A percentile compares a stretch with the other conserved stretches of the same genome.
Evolutionary conservation across 1,139 yeast species (phyloP).

Genomic region (Maudiozyma humilis): DNA sequence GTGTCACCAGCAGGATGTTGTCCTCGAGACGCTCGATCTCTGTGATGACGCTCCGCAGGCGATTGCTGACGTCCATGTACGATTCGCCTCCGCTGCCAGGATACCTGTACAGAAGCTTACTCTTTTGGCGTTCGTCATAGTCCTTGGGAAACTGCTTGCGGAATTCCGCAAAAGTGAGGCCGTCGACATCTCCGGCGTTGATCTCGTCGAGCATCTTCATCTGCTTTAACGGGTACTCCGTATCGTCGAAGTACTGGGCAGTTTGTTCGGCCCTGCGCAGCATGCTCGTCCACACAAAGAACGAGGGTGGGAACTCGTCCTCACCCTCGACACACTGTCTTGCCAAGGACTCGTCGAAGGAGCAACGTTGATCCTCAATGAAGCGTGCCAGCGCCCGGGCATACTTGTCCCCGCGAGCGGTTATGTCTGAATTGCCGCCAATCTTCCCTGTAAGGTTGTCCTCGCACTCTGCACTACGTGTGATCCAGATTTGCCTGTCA

Average conservation of each 20-base stretch:
- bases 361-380: constrained; percentile 61
- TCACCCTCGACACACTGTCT: constrained; percentile 33
- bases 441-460: constrained; percentile 79
- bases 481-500: constrained; percentile 90
- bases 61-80: constrained; percentile 82
- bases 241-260: constrained; percentile 63
- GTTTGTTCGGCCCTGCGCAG: constrained; percentile 70
- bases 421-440: constrained; percentile 82
- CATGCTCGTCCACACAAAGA: constrained; percentile 93
- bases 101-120: constrained; percentile 75
- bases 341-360: constrained; percentile 45
- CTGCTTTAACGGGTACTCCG: constrained; percentile 69
- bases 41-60: constrained; percentile 81
- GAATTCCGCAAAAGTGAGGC: constrained; percentile 81
- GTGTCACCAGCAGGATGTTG: constrained; percentile 74
- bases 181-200: constrained; percentile 88
- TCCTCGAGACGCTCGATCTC: constrained; percentile 90
- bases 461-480: constrained; percentile 86
- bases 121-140: constrained; percentile 61
- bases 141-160: constrained; percentile 65
- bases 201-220: constrained; percentile 90
- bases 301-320: constrained; percentile 34
- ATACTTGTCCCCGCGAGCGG: constrained; percentile 70
- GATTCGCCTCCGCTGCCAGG: constrained; percentile 98
- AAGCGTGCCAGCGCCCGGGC: constrained; percentile 65